Conservation (phyloP, 305 asterid species). For the Solanum chacoense region DNA sequence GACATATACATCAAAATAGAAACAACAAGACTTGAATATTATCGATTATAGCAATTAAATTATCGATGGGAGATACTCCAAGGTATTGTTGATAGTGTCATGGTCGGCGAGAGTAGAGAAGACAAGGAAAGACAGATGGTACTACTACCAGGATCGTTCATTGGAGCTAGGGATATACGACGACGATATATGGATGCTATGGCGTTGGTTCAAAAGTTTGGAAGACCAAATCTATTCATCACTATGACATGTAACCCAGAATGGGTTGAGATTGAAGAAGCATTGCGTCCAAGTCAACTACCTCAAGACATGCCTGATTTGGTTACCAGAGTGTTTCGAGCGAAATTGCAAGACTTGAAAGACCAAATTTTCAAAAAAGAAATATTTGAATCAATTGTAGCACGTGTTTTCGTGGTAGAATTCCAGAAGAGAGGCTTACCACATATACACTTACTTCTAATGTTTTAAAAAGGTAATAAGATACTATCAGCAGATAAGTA, state of each 20-base stretch:
- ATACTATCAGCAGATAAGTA: background rate
- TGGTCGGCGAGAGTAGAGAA: background rate
- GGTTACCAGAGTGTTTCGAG: background rate
- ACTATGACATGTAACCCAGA: background rate
- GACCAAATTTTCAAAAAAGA: no score
- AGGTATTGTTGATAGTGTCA: background rate
- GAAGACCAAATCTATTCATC: background rate
- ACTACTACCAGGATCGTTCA: no score
- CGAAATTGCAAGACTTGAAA: no score
- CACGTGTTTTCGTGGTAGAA: background rate
- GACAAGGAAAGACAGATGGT: background rate
- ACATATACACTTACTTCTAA: background rate
- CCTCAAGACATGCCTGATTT: background rate
- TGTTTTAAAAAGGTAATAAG: background rate
- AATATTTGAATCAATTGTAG: no score
- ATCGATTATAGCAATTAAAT: no score
- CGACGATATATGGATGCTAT: background rate
- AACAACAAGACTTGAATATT: no score
- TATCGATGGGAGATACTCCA: background rate
- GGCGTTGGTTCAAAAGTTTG: background rate
- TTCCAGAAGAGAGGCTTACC: background rate
- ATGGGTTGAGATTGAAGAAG: background rate
- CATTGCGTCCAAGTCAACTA: background rate
- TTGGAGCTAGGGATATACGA: background rate
- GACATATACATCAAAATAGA: background rate